Evolutionary conservation across 2,329 filamentous ascomycete genomes (phyloP).

Genomic region (Fusarium pseudonygamai): DNA sequence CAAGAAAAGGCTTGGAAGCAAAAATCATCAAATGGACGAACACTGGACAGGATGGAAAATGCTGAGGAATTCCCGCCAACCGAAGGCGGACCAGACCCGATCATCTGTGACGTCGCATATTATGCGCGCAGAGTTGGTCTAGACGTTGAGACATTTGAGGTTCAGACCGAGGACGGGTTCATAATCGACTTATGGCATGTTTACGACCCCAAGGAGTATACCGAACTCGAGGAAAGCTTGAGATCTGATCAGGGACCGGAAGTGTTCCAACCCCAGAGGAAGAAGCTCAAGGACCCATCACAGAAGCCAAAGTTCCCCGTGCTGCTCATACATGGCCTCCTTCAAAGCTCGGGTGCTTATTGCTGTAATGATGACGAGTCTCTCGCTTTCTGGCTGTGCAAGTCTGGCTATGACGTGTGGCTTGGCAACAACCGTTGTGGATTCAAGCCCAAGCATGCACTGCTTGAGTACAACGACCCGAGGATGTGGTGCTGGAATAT

Average conservation of each 20-base stretch:
- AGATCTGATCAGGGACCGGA: conserved; percentile 65
- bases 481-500: conserved; percentile 99
- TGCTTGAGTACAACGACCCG: conserved; percentile 78
- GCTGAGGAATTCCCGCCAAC: conserved; percentile 73
- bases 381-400: conserved; percentile 90
- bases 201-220: conserved; percentile 82
- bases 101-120: conserved; percentile 82
- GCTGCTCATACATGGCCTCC: conserved; percentile 84
- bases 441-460: conserved; percentile 78
- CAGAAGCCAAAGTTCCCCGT: conserved; percentile 77
- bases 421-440: conserved; percentile 93
- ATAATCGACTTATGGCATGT: conserved; percentile 90
- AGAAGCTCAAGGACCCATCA: conserved; percentile 48
- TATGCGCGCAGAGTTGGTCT: conserved; percentile 90
- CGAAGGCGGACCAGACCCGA: conserved; percentile 81
- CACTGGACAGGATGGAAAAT: conserved; percentile 55
- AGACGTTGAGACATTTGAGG: conserved; percentile 82
- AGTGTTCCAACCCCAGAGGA: conserved; percentile 62
- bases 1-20: conserved; percentile 71
- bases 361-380: conserved; percentile 91
- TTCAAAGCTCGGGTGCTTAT: conserved; percentile 89
- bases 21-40: conserved; percentile 48
- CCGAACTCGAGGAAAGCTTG: conserved; percentile 60
- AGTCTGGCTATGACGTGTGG: conserved; percentile 95
- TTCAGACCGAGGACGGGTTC: conserved; percentile 94